Evolutionary conservation across 805 yeast species (phyloP), one percentile per base, ranked within the genome.

Genomic region (Ogataea salicorniae): DNA sequence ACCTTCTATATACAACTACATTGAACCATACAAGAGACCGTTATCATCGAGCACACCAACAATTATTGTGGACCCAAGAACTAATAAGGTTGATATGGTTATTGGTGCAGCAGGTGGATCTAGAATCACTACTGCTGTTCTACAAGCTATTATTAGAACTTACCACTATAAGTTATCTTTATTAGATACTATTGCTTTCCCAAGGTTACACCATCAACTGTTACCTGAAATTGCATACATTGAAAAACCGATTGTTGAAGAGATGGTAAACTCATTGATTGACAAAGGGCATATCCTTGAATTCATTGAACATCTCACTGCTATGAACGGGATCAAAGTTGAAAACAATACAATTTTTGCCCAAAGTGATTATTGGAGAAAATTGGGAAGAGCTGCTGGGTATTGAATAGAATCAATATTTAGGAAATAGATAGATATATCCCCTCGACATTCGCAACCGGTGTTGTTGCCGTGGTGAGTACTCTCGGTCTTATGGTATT

Each of bases 51-150:
- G 85, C 34, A 77, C 87, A 0, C 97, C 97, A 3, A 77, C 88
- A 0, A 80, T 92, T 31, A 68, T 87, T 1, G 69, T 79, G 17
- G 60, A 70, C 44, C 57, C 64, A 6, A 58, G 66, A 9, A 60
- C 60, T 1, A 76, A 77, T 5, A 56, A 60, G 8, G 80, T 85
- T 0, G 90, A 84, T 54, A 61, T 87, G 23, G 78, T 85, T 5
- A 75, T 92, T 49, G 98, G 97, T 0, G 94, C 96, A 0, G 95
- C 97, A 1, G 99, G 99, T 9, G 98, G 98, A 0, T 84, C 94
- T 6, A 72, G 94, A 46, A 92, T 92, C 43, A 74, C 86, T 14
- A 87, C 96, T 0, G 79, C 95, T 1, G 80, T 92, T 4, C 76
- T 92, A 47, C 94, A 90, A 62, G 90, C 92, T 0, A 75, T 92